These are phyloP conservation scores for Bertia moriformis DNA, from an alignment of 2,329 filamentous ascomycete species.

Conservation along the genomic window DNA sequence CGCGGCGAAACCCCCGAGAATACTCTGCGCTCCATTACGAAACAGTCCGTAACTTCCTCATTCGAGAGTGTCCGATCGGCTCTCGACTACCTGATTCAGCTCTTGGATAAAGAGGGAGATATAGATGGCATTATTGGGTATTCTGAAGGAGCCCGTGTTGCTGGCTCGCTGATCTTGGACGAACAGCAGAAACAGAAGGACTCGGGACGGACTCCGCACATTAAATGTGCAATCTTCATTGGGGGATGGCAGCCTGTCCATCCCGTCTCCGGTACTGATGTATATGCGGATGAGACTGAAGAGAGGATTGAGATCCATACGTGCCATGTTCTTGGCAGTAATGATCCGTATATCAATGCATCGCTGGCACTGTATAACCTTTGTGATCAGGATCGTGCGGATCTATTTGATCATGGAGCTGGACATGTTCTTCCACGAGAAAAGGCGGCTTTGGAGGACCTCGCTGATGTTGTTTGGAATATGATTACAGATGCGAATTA, in stretches of 20 bases:
- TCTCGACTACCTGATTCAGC: conserved; percentile 16
- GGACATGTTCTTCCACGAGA: conserved; percentile 31
- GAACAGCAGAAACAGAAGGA: conserved; percentile 15
- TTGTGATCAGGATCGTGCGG: conserved; percentile 26
- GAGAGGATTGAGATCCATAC: conserved; percentile 18
- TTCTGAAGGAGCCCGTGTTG: conserved; percentile 30
- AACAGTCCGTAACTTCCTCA: conserved; percentile 6
- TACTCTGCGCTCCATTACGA: conserved; percentile 5
- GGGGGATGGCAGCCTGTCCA: conserved; percentile 19
- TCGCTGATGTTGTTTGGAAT: conserved; percentile 9
- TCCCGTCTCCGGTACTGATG: conserved; percentile 9
- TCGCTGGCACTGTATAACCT: conserved; percentile 31
- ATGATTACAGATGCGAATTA: no score
- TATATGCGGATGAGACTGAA: conserved; percentile 13
- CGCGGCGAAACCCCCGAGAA: conserved; percentile 1
- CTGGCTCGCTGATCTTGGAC: conserved; percentile 21
- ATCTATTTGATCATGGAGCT: conserved; percentile 32
- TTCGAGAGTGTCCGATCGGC: conserved; percentile 6
- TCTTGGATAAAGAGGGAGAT: conserved; percentile 18
- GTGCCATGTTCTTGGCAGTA: conserved; percentile 20
- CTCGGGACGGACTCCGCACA: conserved; percentile 10
- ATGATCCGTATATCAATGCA: conserved; percentile 29
- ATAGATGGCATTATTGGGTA: conserved; percentile 31
- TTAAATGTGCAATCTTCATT: conserved; percentile 32
- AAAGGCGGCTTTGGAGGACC: conserved; percentile 8